phyloP scores from a whole-genome alignment of 371 early-diverging fungal species.

The Batkoa obscura region DNA sequence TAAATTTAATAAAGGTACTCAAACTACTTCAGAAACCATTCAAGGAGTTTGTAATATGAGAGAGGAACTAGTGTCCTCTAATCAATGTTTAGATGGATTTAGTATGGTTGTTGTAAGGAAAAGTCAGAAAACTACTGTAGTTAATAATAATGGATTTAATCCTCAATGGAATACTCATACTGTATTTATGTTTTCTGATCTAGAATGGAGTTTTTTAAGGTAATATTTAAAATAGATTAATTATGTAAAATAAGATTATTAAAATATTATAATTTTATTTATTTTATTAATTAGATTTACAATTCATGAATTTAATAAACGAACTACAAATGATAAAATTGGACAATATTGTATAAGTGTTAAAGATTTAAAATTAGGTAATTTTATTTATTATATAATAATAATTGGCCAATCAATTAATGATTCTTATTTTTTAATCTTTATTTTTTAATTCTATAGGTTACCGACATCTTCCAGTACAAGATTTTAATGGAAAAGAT shows the following conservation, averaged over 20 bases:
- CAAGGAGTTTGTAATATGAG: not conserved
- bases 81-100: conserved; percentile 9
- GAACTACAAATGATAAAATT: not conserved
- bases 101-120: conserved; percentile 17
- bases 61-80: conserved; percentile 18
- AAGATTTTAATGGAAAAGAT: not conserved
- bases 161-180: conserved; percentile 34
- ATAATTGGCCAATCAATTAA: not conserved
- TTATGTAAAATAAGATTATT: no score
- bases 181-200: conserved; percentile 21
- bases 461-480: conserved; percentile 1
- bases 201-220: conserved; percentile 30
- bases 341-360: not conserved
- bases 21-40: not conserved
- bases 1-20: not conserved
- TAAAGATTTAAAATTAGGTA: conserved; percentile 1
- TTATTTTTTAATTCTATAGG: not conserved
- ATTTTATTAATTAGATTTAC: not conserved
- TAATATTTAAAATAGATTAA: not conserved
- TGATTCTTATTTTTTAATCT: no score
- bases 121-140: conserved; percentile 15
- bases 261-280: not conserved
- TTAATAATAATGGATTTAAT: conserved; percentile 30
- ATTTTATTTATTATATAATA: not conserved
- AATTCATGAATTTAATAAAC: not conserved